Conservation (phyloP, 2,329 filamentous ascomycete species). For the Ascochyta viciae-villosae region DNA sequence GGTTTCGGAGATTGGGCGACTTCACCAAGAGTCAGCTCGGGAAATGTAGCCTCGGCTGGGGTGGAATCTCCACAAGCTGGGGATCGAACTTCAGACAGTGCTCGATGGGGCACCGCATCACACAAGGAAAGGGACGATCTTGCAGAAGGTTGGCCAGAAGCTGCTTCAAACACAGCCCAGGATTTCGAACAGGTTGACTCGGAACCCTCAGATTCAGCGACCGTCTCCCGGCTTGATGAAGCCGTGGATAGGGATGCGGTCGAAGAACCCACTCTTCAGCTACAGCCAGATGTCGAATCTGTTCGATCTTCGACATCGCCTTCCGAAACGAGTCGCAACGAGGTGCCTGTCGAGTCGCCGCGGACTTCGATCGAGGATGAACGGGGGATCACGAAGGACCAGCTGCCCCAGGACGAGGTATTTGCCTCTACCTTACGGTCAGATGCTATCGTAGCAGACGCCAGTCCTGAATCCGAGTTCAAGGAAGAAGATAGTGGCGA, state of each 20-base stretch:
- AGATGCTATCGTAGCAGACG: not conserved
- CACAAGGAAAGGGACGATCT: slow-evolving; percentile 1
- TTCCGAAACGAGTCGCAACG: slow-evolving; percentile 46
- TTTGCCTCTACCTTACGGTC: not conserved
- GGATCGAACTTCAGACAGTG: slow-evolving; percentile 5
- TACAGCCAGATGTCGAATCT: slow-evolving; percentile 41
- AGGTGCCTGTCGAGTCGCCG: slow-evolving; percentile 40
- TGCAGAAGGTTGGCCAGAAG: slow-evolving; percentile 21
- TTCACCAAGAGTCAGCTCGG: slow-evolving; percentile 14
- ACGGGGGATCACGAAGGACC: not conserved
- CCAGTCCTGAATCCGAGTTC: not conserved
- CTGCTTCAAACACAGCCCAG: slow-evolving; percentile 12
- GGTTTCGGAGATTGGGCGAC: slow-evolving; percentile 40
- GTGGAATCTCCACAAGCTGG: not conserved
- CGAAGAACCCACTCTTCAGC: slow-evolving; percentile 18
- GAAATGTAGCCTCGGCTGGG: slow-evolving; percentile 1
- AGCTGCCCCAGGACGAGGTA: not conserved
- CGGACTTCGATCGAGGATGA: slow-evolving; percentile 50
- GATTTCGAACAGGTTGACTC: slow-evolving; percentile 29
- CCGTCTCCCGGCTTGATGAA: slow-evolving; percentile 25
- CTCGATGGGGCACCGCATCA: slow-evolving; percentile 14
- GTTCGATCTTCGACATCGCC: slow-evolving; percentile 45
- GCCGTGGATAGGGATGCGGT: slow-evolving; percentile 26
- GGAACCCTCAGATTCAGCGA: slow-evolving; percentile 43
- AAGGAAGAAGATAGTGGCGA: not conserved